Base-by-base conservation (phyloP, 768 basidiomycete species). In the Kockovaella imperatae region DNA sequence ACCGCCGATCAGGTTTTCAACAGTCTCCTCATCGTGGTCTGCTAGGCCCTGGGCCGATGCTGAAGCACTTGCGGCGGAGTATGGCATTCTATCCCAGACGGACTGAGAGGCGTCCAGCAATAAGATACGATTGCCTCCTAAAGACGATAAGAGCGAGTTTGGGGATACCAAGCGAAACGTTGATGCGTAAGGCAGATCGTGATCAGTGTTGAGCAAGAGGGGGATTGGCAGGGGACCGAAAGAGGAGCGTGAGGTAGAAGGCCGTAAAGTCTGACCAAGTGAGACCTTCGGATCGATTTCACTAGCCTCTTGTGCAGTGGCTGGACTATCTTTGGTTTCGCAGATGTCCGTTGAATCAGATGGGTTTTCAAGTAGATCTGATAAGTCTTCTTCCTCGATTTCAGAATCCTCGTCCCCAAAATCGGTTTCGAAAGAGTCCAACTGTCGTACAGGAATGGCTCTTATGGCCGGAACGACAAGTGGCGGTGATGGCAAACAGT, bases 41-140 rank as follows among this genome's bases (percentile, higher is more conserved):
- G 15, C 21, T 30, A 18, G 40, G 23, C 10, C 45, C 47, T 21
- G 36, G 26, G 10, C 53, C 24, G 7, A 53, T 42, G 13, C 48
- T 46, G 18, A 53, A n/a, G n/a, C n/a, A n/a, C n/a, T 44, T 8
- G 48, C 36, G 14, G 47, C 45, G 14, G 54, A 42, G 32, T 55
- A 52, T 24, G 62, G 62, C 62, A 64, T 64, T 28, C 53, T 55
- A 30, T 59, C 57, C 57, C 54, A 56, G 23, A 63, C 29, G 11
- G 14, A 40, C 34, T 52, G 45, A 2, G 39, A 17, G 28, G n/a
- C n/a, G n/a, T n/a, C n/a, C n/a, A n/a, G n/a, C n/a, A n/a, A n/a
- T n/a, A n/a, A n/a, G n/a, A n/a, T n/a, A n/a, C n/a, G n/a, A n/a
- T n/a, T n/a, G n/a, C n/a, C n/a, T n/a, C 53, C 42, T 21, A n/a